These are phyloP conservation scores for Staphylotrichum tortipilum DNA, from an alignment of 495 filamentous ascomycete genomes.

Conservation along the genomic window DNA sequence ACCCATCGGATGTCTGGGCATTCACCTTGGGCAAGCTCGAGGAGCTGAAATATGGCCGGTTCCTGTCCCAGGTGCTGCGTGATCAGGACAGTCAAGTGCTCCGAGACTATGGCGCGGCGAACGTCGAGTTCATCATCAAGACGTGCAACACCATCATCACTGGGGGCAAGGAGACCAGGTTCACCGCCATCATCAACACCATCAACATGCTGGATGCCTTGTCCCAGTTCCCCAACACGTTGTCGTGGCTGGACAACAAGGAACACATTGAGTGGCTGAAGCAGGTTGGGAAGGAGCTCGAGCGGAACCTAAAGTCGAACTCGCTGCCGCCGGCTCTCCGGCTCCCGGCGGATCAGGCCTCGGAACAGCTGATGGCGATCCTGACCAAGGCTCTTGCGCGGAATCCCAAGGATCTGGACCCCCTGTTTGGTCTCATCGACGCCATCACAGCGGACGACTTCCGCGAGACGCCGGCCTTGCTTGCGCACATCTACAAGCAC, in stretches of 20 bases:
- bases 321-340: slow-evolving; percentile 61
- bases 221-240: slow-evolving; percentile 48
- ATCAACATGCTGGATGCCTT: slow-evolving; percentile 78
- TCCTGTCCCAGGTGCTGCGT: slow-evolving; percentile 82
- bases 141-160: slow-evolving; percentile 51
- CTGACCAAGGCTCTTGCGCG: slow-evolving; percentile 69
- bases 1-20: slow-evolving; percentile 76
- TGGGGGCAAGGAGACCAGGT: slow-evolving; percentile 54
- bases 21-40: slow-evolving; percentile 67
- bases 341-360: slow-evolving; percentile 79
- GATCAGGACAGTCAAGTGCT: slow-evolving; percentile 66
- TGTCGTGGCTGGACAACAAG: slow-evolving; percentile 70
- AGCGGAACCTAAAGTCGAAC: slow-evolving; percentile 60
- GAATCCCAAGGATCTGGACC: slow-evolving; percentile 71
- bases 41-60: slow-evolving; percentile 81
- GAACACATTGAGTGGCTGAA: slow-evolving; percentile 58
- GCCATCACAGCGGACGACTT: slow-evolving; percentile 75
- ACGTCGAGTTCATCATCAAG: slow-evolving; percentile 60
- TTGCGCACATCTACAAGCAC: slow-evolving; percentile 72
- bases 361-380: slow-evolving; percentile 80
- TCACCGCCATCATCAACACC: slow-evolving; percentile 72
- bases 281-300: slow-evolving; percentile 68
- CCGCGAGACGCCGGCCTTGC: slow-evolving; percentile 64
- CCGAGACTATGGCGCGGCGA: slow-evolving; percentile 62
- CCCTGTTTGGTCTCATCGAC: slow-evolving; percentile 78